Percentiles rank a stretch among this genome's conserved stretches.
These are phyloP conservation scores for Coemansia umbellata DNA, from an alignment of 192 early-diverging fungal genomes.

Conservation along the genomic window DNA sequence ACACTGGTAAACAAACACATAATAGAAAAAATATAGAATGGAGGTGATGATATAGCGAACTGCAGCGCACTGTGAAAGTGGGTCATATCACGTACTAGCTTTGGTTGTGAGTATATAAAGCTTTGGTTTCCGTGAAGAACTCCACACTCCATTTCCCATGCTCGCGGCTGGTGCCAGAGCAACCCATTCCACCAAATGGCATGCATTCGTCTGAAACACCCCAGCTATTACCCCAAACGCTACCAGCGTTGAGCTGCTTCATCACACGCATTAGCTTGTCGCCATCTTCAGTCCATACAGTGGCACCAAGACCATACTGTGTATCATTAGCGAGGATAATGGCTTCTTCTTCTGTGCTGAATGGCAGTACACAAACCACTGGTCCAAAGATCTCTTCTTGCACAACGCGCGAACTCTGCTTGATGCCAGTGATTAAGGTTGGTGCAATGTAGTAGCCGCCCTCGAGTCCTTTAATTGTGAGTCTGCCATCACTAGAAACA, in stretches of 20 bases:
- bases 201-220: conserved; percentile 66
- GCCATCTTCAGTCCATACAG: conserved; percentile 69
- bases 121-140: conserved; percentile 62
- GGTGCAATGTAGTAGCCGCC: conserved; percentile 78
- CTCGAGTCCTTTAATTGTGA: conserved; percentile 45
- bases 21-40: too few species aligned
- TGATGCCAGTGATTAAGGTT: conserved; percentile 62
- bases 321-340: conserved; percentile 67
- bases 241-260: conserved; percentile 61
- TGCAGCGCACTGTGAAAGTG: too few species aligned
- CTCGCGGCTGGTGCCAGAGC: conserved; percentile 58
- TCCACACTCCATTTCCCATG: conserved; percentile 61
- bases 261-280: conserved; percentile 57
- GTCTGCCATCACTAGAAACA: conserved; percentile 41
- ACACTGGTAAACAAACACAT: too few species aligned
- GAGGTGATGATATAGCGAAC: too few species aligned
- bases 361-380: conserved; percentile 71
- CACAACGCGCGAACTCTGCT: conserved; percentile 52
- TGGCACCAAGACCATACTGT: conserved; percentile 70
- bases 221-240: conserved; percentile 80
- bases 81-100: too few species aligned
- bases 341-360: conserved; percentile 69
- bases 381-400: conserved; percentile 89
- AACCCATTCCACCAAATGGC: conserved; percentile 75
- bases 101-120: too few species aligned